Percentiles rank a stretch among this genome's conserved stretches.
These are phyloP conservation scores for Globisporangium alternatum DNA, from an alignment of 352 stramenopile species.

Conservation along the genomic window DNA sequence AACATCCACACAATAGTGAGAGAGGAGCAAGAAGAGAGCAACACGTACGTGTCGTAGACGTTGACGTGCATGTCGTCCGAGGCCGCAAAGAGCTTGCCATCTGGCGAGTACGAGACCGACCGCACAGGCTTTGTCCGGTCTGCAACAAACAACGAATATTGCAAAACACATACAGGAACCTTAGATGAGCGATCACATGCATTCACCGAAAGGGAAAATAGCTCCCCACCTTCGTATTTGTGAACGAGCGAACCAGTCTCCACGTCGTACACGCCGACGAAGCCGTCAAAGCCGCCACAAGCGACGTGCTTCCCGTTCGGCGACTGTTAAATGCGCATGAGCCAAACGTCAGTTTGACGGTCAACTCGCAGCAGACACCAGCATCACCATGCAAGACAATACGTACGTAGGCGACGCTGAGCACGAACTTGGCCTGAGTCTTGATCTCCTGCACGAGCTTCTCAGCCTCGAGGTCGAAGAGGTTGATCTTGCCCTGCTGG, in stretches of 20 bases:
- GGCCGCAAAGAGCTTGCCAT: conserved; percentile 85
- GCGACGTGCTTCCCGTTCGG: conserved; percentile 81
- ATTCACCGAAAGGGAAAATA: too few species aligned
- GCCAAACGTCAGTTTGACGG: not conserved
- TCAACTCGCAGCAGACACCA: not conserved
- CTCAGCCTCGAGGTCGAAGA: conserved; percentile 79
- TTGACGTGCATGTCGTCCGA: conserved; percentile 92
- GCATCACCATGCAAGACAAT: conserved; percentile 9
- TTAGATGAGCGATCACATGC: not conserved
- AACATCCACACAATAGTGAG: not conserved
- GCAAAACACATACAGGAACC: not conserved
- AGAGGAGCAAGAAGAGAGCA: not conserved
- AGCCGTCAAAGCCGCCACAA: conserved; percentile 76
- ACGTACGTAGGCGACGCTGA: conserved; percentile 75
- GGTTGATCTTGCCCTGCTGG: conserved; percentile 86
- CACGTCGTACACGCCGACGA: conserved; percentile 84
- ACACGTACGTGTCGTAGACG: conserved; percentile 89
- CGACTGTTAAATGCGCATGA: conserved; percentile 32
- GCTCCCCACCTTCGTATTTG: conserved; percentile 72
- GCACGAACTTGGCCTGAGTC: conserved; percentile 71
- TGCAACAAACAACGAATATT: conserved; percentile 23
- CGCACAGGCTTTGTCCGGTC: conserved; percentile 87
- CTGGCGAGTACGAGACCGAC: conserved; percentile 77
- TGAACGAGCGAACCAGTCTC: conserved; percentile 76
- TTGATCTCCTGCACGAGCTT: conserved; percentile 76